phyloP scores from a whole-genome alignment of 768 basidiomycete genomes.

The Pisolithus orientalis region DNA sequence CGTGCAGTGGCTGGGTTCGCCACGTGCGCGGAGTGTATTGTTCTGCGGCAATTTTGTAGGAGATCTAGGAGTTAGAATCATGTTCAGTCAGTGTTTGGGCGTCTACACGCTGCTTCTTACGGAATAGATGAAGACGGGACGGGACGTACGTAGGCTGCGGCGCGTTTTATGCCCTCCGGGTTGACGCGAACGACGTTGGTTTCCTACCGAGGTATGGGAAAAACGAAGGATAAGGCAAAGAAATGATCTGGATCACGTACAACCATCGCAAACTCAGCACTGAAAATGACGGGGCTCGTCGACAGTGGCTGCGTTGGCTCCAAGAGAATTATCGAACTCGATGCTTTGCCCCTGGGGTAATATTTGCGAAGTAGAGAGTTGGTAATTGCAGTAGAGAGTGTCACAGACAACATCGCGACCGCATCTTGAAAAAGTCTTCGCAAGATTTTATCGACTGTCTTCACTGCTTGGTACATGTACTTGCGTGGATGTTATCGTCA shows the following conservation, averaged over 20 bases:
- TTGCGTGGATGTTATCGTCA: background rate
- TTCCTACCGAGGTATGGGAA: conserved; percentile 33
- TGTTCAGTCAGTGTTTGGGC: too few species aligned
- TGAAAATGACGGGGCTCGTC: conserved; percentile 55
- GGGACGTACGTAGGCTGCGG: conserved; percentile 55
- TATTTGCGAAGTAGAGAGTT: too few species aligned
- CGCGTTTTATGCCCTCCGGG: conserved; percentile 52
- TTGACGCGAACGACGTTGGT: conserved; percentile 56
- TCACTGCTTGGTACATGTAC: background rate
- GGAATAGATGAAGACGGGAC: conserved; percentile 2
- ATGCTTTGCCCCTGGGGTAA: background rate
- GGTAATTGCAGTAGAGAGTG: background rate
- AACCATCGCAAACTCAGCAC: conserved; percentile 50
- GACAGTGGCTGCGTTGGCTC: conserved; percentile 2
- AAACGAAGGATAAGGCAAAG: too few species aligned
- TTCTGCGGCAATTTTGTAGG: conserved; percentile 48
- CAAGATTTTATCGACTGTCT: background rate
- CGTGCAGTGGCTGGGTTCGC: conserved; percentile 62
- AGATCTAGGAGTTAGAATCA: conserved; percentile 42
- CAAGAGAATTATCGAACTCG: conserved; percentile 6
- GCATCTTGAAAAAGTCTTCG: background rate
- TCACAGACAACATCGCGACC: background rate
- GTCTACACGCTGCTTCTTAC: background rate
- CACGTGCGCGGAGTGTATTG: conserved; percentile 77
- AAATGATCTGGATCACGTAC: conserved; percentile 29